A percentile compares a stretch with the other conserved stretches of the same genome.
Evolutionary conservation across 257 asterid species (phyloP).

Genomic region (Handroanthus guayacan): DNA sequence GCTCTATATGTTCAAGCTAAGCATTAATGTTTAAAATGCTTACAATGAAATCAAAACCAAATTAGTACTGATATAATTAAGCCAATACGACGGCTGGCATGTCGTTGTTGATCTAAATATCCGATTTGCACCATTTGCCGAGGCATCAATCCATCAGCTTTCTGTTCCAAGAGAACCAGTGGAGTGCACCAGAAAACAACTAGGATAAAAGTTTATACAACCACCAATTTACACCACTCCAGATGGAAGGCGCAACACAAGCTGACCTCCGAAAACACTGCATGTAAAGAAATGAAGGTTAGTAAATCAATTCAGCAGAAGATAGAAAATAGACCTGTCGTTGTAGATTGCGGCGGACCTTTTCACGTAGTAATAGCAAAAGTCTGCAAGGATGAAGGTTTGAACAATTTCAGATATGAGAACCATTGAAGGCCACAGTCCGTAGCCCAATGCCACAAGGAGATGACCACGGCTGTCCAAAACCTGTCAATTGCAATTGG

Average conservation of each 20-base stretch:
- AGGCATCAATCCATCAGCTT: slow-evolving; percentile 25
- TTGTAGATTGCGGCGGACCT: slow-evolving; percentile 43
- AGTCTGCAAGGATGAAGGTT: slow-evolving; percentile 79
- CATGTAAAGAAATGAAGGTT: slow-evolving; percentile 20
- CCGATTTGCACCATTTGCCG: slow-evolving; percentile 38
- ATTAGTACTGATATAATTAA: slow-evolving; percentile 21
- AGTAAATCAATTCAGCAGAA: slow-evolving; percentile 24
- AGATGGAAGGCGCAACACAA: slow-evolving; percentile 78
- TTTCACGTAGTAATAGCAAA: slow-evolving; percentile 77
- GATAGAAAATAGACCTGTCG: neutral
- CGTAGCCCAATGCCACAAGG: slow-evolving; percentile 75
- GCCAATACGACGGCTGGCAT: slow-evolving; percentile 25
- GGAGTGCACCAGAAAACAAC: slow-evolving; percentile 5
- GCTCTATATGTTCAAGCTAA: slow-evolving; percentile 33
- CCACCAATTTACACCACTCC: slow-evolving; percentile 61
- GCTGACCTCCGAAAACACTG: slow-evolving; percentile 87
- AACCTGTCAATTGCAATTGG: slow-evolving; percentile 54
- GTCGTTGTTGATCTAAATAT: slow-evolving; percentile 14
- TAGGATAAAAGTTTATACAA: slow-evolving; percentile 2
- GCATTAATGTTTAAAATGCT: slow-evolving; percentile 33
- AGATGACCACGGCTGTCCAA: slow-evolving; percentile 80
- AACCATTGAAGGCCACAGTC: slow-evolving; percentile 85
- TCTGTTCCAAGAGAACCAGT: slow-evolving; percentile 24
- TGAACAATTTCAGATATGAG: slow-evolving; percentile 80
- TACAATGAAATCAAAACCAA: slow-evolving; percentile 38